These are phyloP conservation scores for Thozetella sp. DNA, from an alignment of 495 filamentous ascomycete species.

Conservation along the genomic window DNA sequence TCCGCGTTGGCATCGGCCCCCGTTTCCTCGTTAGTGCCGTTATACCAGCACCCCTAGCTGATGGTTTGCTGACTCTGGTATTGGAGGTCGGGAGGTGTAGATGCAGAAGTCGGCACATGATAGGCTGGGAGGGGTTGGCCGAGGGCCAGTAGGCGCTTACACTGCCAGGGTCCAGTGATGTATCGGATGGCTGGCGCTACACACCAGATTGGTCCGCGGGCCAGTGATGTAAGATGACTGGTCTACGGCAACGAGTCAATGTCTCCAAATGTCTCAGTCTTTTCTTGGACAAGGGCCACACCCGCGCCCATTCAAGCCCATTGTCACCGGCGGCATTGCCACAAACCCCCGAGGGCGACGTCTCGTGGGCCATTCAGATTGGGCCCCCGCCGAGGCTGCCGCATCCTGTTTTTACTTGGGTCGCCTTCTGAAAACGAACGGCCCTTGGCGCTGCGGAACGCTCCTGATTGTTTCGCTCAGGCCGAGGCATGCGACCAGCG, in stretches of 20 bases:
- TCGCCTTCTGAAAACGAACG: conserved; percentile 2
- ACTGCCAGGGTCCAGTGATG: conserved; percentile 39
- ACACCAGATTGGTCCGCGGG: conserved; percentile 38
- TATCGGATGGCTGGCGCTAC: conserved; percentile 50
- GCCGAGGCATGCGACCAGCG: too few relatives aligned
- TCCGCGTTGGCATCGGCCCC: too few relatives aligned
- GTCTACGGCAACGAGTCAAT: conserved; percentile 44
- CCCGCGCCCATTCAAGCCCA: background rate
- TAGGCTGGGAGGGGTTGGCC: conserved; percentile 40
- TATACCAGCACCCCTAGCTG: conserved; percentile 11
- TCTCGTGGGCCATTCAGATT: conserved; percentile 47
- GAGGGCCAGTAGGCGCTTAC: conserved; percentile 55
- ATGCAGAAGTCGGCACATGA: conserved; percentile 37
- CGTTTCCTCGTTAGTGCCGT: conserved; percentile 5
- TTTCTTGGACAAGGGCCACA: conserved; percentile 36
- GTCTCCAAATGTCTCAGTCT: conserved; percentile 53
- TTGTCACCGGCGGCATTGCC: conserved; percentile 32
- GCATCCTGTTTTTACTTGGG: conserved; percentile 9
- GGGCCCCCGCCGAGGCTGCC: conserved; percentile 14
- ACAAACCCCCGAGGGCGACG: conserved; percentile 38
- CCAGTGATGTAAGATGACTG: conserved; percentile 42
- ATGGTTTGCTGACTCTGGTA: conserved; percentile 11
- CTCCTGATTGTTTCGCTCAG: background rate
- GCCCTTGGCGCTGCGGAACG: background rate
- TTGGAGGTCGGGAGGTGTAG: conserved; percentile 18